Evolutionary conservation across 129 eudicot species (phyloP), one percentile per base, ranked within the genome.

Genomic region (Tanacetum coccineum): DNA sequence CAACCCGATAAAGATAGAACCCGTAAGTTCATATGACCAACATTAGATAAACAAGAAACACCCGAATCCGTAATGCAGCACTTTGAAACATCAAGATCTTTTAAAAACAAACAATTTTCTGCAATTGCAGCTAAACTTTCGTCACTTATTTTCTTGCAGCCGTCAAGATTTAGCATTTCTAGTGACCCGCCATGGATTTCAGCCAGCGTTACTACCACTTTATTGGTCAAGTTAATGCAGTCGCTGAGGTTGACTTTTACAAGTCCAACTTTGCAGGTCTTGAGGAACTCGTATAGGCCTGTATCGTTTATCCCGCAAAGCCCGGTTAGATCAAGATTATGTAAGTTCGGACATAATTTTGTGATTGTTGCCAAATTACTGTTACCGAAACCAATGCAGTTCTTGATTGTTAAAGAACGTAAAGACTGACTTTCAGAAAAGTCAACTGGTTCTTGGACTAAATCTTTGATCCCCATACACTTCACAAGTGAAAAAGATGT

Each of bases 1-100:
- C 99, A 93, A 28, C 96, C 95, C 13, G 93, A 79, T 9, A 93
- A 67, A 0, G 99, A 86, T 54, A 93, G 93, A 78, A 93, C 70
- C 78, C 76, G 87, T 77, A 93, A 54, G 71, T 80, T 83, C 11
- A 60, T 70, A 20, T 64, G 80, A 21, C 68, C 81, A 0, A 45
- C 48, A 19, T 46, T 20, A 15, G 95, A 84, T 63, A 93, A 73
- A 20, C 81, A 74, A 45, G 80, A 75, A 60, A 93, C 76, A 12
- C 96, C 98, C 9, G 67, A 64, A 77, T 93, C 98, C 11, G 89
- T 80, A 32, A 93, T 80, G 45, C 78, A 73, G 51, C 88, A 84
- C 81, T 81, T 84, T 12, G 98, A 93, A 49, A 93, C 63, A 26
- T 93, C 96, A 22, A 93, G 95, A 70, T 89, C 98, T 56, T 68